Evolutionary conservation across 768 basidiomycete genomes (phyloP), one percentile per base, ranked within the genome.

Genomic region (Xerocomellus chrysenteron): DNA sequence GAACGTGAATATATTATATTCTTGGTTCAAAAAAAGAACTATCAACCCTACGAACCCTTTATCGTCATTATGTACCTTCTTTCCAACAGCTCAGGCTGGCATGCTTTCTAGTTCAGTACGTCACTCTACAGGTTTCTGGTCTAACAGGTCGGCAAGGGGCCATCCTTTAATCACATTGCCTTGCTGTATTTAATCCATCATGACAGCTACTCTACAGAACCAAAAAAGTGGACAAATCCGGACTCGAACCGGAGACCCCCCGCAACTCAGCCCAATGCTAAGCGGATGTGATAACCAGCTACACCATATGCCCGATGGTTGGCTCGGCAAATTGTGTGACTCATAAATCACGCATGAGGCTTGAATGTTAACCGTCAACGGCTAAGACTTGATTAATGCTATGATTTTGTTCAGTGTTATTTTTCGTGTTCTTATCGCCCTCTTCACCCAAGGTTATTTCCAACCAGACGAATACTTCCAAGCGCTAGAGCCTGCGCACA

Each of bases 391-490:
- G 13, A 14, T 13, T 17, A 8, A 43, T 37, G 41, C 14, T 12
- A 46, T 55, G 58, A 61, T 70, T 41, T 17, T 67, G 36, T 57
- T 79, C 50, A 76, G 82, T n/a, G 54, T 86, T 32, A 52, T 64
- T 21, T 65, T 84, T 60, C 84, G 90, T 45, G 69, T 90, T 49
- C 55, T 74, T 9, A 75, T 91, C 44, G 87, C 92, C 0, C 67
- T 95, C 33, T 73, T 75, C 40, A 94, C 92, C 0, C 80, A 81
- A 52, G 92, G 94, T 5, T 90, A 89, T 75, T 98, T 98, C 70
- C 95, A 98, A 70, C 94, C 97, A 10, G 97, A 99, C 72, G 97
- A 98, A 73, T 96, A 90, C 72, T 98, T 89, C 65, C 97, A 99
- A 68, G 83, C 94, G 7, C 80, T 98, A 43, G 97, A 99, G 68